Conservation (phyloP, 331 rosid genomes). For the Prunus yedoensis region DNA sequence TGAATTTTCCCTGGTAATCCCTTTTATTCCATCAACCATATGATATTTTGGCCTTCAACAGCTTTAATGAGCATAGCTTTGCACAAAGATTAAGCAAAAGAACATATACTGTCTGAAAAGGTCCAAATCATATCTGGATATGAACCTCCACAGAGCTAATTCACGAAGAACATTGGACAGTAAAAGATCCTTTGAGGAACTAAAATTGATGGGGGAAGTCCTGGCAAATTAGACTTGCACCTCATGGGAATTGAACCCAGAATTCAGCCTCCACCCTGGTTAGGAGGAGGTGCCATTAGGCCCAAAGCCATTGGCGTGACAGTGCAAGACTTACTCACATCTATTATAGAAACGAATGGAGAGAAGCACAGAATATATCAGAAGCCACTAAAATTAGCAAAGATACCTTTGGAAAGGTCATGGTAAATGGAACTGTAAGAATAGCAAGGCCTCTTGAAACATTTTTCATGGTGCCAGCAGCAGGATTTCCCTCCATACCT, state of each 20-base stretch:
- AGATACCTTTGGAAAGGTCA: constrained; percentile 79
- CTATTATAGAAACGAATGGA: constrained; percentile 4
- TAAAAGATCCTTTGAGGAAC: constrained; percentile 9
- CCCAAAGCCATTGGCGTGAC: not conserved
- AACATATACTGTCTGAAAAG: not conserved
- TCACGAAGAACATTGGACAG: not conserved
- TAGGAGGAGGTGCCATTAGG: constrained; percentile 5
- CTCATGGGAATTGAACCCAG: not conserved
- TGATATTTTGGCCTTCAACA: not conserved
- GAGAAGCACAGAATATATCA: not conserved
- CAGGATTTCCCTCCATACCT: constrained; percentile 95
- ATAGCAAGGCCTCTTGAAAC: constrained; percentile 74
- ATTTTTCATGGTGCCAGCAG: constrained; percentile 73
- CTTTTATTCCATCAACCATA: not conserved
- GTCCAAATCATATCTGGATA: not conserved
- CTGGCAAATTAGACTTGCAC: not conserved
- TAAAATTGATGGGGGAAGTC: not conserved
- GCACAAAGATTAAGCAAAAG: not conserved
- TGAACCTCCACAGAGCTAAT: constrained; percentile 14
- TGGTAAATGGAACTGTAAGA: constrained; percentile 85
- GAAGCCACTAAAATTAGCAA: constrained; percentile 17
- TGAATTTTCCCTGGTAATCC: not conserved
- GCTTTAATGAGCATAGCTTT: not conserved
- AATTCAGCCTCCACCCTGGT: constrained; percentile 4
- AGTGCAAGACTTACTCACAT: constrained; percentile 7